phyloP scores from a whole-genome alignment of 768 basidiomycete genomes.

The Erythrobasidium yunnanense region DNA sequence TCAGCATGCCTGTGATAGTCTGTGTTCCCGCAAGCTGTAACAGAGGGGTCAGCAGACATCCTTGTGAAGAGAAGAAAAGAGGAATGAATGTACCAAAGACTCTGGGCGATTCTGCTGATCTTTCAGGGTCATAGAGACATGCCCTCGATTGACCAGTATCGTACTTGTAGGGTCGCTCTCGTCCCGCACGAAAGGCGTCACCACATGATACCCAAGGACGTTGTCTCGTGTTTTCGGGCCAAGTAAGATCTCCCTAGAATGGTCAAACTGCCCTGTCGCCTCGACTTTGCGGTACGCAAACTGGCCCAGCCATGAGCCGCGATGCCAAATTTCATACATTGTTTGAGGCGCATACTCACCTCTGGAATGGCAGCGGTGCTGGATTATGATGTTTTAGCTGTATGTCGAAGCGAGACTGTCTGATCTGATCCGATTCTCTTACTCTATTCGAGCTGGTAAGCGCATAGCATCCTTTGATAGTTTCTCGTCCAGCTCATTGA shows the following conservation, averaged over 20 bases:
- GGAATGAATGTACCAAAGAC: slow-evolving; percentile 30
- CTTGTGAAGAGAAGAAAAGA: neutral
- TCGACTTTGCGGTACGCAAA: slow-evolving; percentile 78
- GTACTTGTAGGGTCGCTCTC: slow-evolving; percentile 56
- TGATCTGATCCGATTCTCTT: too few species aligned
- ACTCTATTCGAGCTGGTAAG: slow-evolving; percentile 82
- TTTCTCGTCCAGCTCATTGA: slow-evolving; percentile 87
- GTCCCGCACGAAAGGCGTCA: slow-evolving; percentile 71
- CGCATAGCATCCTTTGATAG: slow-evolving; percentile 63
- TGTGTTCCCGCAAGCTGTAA: slow-evolving; percentile 26
- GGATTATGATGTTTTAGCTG: too few species aligned
- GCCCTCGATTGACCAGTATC: slow-evolving; percentile 83
- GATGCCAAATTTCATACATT: too few species aligned
- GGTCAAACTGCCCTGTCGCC: slow-evolving; percentile 67
- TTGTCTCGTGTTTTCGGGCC: slow-evolving; percentile 81
- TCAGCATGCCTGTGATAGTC: slow-evolving; percentile 73
- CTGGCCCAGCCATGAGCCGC: slow-evolving; percentile 47
- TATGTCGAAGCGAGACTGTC: too few species aligned
- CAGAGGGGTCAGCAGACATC: neutral
- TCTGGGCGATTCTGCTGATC: slow-evolving; percentile 37
- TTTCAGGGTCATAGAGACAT: slow-evolving; percentile 52
- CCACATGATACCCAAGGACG: slow-evolving; percentile 71
- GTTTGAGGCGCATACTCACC: too few species aligned
- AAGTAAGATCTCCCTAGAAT: slow-evolving; percentile 63
- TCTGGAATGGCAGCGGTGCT: slow-evolving; percentile 22